These are phyloP conservation scores for Chloroidium sp. DNA, from an alignment of 163 green algal species.

Conservation along the genomic window DNA sequence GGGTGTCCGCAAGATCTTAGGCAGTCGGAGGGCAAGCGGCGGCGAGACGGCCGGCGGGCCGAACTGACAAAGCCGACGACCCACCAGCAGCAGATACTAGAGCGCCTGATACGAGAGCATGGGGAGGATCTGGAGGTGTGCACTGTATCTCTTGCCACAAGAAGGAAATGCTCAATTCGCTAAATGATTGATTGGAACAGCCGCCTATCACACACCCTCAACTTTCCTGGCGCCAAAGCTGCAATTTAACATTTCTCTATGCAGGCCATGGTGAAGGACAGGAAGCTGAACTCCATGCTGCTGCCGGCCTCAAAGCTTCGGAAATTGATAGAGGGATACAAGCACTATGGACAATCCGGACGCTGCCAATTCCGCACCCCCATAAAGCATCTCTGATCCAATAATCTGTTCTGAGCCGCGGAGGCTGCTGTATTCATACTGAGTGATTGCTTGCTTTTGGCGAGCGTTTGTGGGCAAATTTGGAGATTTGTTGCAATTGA, in stretches of 20 bases:
- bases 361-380: too few relatives aligned
- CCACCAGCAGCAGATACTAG: too few relatives aligned
- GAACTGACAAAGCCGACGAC: too few relatives aligned
- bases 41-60: too few relatives aligned
- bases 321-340: neutral
- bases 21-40: too few relatives aligned
- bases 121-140: neutral
- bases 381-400: too few relatives aligned
- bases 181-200: neutral
- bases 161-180: neutral
- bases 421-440: too few relatives aligned
- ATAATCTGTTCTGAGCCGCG: too few relatives aligned
- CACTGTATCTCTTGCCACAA: neutral
- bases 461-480: too few relatives aligned
- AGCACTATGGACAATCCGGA: neutral
- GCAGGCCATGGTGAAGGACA: neutral
- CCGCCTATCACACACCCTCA: neutral
- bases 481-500: too few relatives aligned
- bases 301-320: neutral
- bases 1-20: too few relatives aligned
- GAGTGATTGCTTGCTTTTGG: too few relatives aligned
- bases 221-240: neutral
- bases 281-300: neutral
- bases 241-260: neutral
- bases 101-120: neutral